Conservation (phyloP, 1,139 yeast genomes). For the Candida pseudocylindracea region DNA sequence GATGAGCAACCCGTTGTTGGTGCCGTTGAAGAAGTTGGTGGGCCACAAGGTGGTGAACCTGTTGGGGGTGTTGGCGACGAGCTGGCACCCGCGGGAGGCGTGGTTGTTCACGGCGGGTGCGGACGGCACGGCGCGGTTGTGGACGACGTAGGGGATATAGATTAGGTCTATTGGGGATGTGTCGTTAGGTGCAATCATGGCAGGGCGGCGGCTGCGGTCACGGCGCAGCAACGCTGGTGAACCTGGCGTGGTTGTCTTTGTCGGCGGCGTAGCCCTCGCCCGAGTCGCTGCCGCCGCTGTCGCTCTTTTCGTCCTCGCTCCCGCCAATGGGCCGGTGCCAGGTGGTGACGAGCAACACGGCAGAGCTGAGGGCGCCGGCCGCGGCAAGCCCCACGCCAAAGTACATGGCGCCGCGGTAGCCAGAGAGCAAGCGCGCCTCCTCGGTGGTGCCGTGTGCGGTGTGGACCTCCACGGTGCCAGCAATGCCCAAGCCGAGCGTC, state of each 20-base stretch:
- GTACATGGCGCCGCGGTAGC: constrained; percentile 23
- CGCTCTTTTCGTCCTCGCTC: too few species aligned
- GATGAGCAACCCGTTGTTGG: constrained; percentile 87
- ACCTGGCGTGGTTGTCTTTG: too few species aligned
- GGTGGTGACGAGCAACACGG: constrained; percentile 8
- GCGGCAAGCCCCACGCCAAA: constrained; percentile 16
- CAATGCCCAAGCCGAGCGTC: constrained; percentile 39
- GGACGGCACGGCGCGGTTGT: constrained; percentile 84
- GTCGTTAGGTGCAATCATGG: too few species aligned
- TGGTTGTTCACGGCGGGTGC: constrained; percentile 99
- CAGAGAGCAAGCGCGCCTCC: constrained; percentile 5
- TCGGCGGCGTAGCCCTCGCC: too few species aligned
- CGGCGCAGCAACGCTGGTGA: too few species aligned
- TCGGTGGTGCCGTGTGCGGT: constrained; percentile 3
- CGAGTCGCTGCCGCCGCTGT: too few species aligned
- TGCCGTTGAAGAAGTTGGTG: constrained; percentile 81
- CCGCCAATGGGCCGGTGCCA: too few species aligned
- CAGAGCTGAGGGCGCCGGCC: constrained; percentile 11
- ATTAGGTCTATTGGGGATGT: neutral
- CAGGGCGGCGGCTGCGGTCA: too few species aligned
- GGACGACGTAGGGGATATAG: constrained; percentile 49
- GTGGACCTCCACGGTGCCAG: constrained; percentile 23
- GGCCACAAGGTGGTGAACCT: constrained; percentile 75
- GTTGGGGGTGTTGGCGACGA: constrained; percentile 73
- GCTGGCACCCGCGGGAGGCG: constrained; percentile 97